Evolutionary conservation across 2,329 filamentous ascomycete genomes (phyloP).

Genomic region (Tetracladium maxilliforme): DNA sequence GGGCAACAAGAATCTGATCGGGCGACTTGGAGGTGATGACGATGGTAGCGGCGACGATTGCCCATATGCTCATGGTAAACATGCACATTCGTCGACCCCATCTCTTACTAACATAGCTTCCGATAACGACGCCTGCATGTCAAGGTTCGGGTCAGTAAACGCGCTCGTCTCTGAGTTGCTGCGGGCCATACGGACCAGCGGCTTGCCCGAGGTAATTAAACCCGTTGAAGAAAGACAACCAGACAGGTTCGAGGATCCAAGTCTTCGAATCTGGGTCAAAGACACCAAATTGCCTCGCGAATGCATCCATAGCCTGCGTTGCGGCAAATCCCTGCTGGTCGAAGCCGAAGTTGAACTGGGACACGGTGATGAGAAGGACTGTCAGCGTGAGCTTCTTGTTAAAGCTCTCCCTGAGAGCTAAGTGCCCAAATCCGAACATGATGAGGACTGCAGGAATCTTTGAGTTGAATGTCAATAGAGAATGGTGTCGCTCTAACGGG

Average conservation of each 20-base stretch:
- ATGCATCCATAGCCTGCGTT: slow-evolving; percentile 21
- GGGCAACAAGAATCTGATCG: slow-evolving; percentile 1
- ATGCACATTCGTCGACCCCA: slow-evolving; percentile 4
- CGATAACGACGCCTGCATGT: slow-evolving; percentile 11
- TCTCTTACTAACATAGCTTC: slow-evolving; percentile 2
- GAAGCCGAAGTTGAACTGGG: slow-evolving; percentile 22
- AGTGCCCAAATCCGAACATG: too few species aligned
- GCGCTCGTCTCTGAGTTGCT: slow-evolving; percentile 17
- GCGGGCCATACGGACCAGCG: slow-evolving; percentile 12
- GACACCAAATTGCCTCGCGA: slow-evolving; percentile 17
- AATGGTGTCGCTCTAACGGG: too few species aligned
- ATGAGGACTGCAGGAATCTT: too few species aligned
- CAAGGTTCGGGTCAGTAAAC: slow-evolving; percentile 19
- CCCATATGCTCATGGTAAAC: slow-evolving; percentile 4
- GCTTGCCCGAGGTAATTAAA: slow-evolving; percentile 20
- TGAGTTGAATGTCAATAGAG: too few species aligned
- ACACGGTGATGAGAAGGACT: slow-evolving; percentile 16
- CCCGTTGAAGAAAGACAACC: slow-evolving; percentile 19
- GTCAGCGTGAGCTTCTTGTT: slow-evolving; percentile 2
- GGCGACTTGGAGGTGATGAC: slow-evolving; percentile 1
- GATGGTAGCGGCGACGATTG: slow-evolving; percentile 3
- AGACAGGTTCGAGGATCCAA: slow-evolving; percentile 15
- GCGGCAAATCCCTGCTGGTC: slow-evolving; percentile 21
- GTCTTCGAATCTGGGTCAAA: slow-evolving; percentile 8
- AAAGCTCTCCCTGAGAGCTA: too few species aligned